Conservation (phyloP, 2,329 filamentous ascomycete genomes). For the Sarocladium brachiariae region DNA sequence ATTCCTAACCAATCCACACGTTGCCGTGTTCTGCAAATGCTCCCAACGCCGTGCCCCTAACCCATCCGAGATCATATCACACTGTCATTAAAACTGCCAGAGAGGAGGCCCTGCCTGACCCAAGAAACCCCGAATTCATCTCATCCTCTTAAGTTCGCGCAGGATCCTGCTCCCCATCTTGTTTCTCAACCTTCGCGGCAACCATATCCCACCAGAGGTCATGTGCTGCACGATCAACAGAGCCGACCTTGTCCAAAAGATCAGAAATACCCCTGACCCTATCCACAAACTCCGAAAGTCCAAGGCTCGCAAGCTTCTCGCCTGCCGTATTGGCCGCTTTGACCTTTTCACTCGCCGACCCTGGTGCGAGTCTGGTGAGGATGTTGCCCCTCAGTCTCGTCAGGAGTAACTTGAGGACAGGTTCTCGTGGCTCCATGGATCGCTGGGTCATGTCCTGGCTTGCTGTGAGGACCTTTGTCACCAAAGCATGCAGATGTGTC, state of each 20-base stretch:
- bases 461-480: slow-evolving; percentile 48
- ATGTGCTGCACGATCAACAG: slow-evolving; percentile 62
- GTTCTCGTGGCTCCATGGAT: slow-evolving; percentile 41
- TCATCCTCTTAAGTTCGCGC: too few species aligned
- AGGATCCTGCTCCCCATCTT: too few species aligned
- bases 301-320: slow-evolving; percentile 62
- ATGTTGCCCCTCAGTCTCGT: slow-evolving; percentile 62
- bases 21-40: background rate
- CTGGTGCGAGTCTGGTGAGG: slow-evolving; percentile 49
- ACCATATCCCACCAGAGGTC: slow-evolving; percentile 64
- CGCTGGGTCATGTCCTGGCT: slow-evolving; percentile 37
- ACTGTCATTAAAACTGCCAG: background rate
- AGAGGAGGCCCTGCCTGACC: too few species aligned
- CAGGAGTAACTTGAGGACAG: slow-evolving; percentile 59
- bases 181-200: slow-evolving; percentile 46
- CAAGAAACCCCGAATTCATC: too few species aligned
- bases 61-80: background rate
- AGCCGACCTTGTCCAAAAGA: slow-evolving; percentile 55
- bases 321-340: slow-evolving; percentile 61
- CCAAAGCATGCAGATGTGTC: slow-evolving; percentile 49
- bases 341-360: slow-evolving; percentile 63
- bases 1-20: background rate
- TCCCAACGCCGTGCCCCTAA: background rate
- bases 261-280: slow-evolving; percentile 64
- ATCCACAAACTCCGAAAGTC: slow-evolving; percentile 66